Evolutionary conservation across 192 early-diverging fungal species (phyloP).

Genomic region (Coemansia sp.): DNA sequence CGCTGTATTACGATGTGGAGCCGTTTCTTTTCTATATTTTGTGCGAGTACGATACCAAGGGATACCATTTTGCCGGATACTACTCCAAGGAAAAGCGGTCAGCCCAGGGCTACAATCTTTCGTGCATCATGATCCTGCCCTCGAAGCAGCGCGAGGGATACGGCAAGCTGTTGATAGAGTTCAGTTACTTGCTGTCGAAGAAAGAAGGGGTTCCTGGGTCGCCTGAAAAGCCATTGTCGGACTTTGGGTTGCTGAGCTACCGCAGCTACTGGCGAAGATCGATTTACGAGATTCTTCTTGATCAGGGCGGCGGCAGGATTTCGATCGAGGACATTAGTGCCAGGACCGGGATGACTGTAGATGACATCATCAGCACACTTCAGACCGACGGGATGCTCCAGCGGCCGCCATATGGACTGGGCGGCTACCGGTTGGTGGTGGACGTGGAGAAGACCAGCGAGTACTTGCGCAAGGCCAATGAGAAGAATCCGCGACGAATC

Average conservation of each 20-base stretch:
- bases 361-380: conserved; percentile 82
- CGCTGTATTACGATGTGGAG: conserved; percentile 95
- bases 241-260: conserved; percentile 85
- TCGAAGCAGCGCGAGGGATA: conserved; percentile 86
- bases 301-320: background rate
- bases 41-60: conserved; percentile 67
- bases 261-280: conserved; percentile 83
- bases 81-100: conserved; percentile 97
- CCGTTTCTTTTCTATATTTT: conserved; percentile 97
- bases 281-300: conserved; percentile 66
- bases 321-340: conserved; percentile 60
- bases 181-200: conserved; percentile 84
- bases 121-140: conserved; percentile 93
- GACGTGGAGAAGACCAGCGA: conserved; percentile 49
- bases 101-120: conserved; percentile 80
- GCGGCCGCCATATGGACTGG: conserved; percentile 13
- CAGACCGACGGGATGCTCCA: conserved; percentile 57
- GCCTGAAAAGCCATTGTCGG: conserved; percentile 89
- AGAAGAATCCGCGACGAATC: conserved; percentile 59
- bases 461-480: conserved; percentile 50
- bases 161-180: conserved; percentile 90
- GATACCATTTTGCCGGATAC: conserved; percentile 93
- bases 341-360: conserved; percentile 71
- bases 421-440: conserved; percentile 54
- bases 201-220: conserved; percentile 76